Evolutionary conservation across 257 asterid species (phyloP).

Genomic region (Solanum bukasovii): DNA sequence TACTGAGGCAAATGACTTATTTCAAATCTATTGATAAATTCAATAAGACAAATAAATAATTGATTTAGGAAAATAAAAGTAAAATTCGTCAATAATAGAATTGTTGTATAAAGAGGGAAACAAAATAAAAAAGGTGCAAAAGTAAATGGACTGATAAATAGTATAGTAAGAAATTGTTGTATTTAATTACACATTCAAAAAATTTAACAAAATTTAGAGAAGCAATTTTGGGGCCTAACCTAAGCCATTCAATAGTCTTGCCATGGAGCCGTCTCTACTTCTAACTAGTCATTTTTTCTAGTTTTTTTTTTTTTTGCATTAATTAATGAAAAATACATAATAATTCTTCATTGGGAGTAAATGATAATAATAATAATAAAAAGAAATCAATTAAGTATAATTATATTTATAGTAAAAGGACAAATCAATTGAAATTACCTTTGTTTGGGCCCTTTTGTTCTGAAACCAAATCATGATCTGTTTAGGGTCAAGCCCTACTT

Average conservation of each 20-base stretch:
- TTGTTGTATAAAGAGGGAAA: neutral
- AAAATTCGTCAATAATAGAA: neutral
- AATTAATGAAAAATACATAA: neutral
- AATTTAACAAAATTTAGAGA: neutral
- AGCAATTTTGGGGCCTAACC: neutral
- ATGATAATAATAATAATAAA: neutral
- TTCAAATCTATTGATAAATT: neutral
- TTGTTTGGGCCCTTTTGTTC: constrained; percentile 54
- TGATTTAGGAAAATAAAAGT: neutral
- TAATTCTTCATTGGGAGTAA: neutral
- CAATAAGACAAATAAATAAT: neutral
- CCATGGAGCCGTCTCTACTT: neutral
- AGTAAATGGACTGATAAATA: neutral
- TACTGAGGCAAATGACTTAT: neutral
- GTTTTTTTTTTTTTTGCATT: neutral
- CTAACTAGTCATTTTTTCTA: neutral
- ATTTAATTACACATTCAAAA: neutral
- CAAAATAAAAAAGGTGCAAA: neutral
- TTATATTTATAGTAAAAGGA: too few relatives aligned
- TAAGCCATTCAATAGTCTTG: neutral
- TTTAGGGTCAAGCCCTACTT: constrained; percentile 43
- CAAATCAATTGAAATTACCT: constrained; percentile 18
- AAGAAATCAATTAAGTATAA: neutral
- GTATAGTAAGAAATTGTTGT: neutral
- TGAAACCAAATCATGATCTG: constrained; percentile 69